Evolutionary conservation across 2,329 filamentous ascomycete species (phyloP).

Genomic region (Scedosporium aurantiacum): DNA sequence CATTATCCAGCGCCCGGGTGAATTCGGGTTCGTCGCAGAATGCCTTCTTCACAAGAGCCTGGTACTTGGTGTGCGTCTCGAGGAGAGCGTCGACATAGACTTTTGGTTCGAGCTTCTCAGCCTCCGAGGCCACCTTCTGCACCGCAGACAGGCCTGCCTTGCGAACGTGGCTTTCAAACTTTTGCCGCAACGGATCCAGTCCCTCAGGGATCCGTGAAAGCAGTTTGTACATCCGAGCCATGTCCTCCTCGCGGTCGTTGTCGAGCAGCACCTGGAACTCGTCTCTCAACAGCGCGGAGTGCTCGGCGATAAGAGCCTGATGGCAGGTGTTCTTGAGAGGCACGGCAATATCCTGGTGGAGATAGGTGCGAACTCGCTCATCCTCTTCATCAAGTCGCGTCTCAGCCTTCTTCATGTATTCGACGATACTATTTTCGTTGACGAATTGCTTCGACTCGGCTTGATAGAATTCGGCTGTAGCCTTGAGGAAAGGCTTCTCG

Average conservation of each 20-base stretch:
- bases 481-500: conserved; percentile 79
- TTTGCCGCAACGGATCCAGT: conserved; percentile 72
- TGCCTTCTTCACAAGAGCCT: conserved; percentile 78
- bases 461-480: conserved; percentile 78
- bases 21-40: conserved; percentile 97
- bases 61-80: conserved; percentile 89
- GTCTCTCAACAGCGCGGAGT: conserved; percentile 75
- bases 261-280: conserved; percentile 93
- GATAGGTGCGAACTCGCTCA: conserved; percentile 81
- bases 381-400: conserved; percentile 82
- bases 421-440: conserved; percentile 91
- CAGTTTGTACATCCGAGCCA: conserved; percentile 91
- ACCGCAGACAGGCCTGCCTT: conserved; percentile 82
- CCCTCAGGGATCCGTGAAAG: conserved; percentile 84
- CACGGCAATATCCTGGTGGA: conserved; percentile 79
- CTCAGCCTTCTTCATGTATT: conserved; percentile 99
- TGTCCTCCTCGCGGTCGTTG: conserved; percentile 88
- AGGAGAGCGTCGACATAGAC: conserved; percentile 91
- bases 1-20: conserved; percentile 89
- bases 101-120: conserved; percentile 88
- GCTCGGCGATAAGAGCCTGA: conserved; percentile 77
- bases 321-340: conserved; percentile 82
- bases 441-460: conserved; percentile 90
- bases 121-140: conserved; percentile 78
- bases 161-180: conserved; percentile 86